These are phyloP conservation scores for Amauroascus verrucosus DNA, from an alignment of 2,329 filamentous ascomycete genomes.

Conservation along the genomic window DNA sequence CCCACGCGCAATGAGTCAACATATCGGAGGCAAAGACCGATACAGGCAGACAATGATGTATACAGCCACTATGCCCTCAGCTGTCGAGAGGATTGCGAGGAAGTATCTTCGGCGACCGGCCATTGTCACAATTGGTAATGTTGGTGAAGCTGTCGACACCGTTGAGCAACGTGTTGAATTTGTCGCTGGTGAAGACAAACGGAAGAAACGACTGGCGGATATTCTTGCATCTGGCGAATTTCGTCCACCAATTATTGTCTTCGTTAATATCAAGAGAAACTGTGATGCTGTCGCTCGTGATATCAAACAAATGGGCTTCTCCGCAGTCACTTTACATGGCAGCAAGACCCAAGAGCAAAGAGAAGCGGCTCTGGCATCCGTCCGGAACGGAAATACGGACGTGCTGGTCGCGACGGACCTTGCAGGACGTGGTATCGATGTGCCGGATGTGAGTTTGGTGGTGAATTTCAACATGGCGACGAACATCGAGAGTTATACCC, in stretches of 20 bases:
- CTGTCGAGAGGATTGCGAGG: conserved; percentile 90
- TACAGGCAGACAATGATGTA: conserved; percentile 99
- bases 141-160: conserved; percentile 91
- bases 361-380: conserved; percentile 78
- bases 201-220: conserved; percentile 90
- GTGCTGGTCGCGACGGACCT: conserved; percentile 93
- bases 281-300: conserved; percentile 91
- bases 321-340: conserved; percentile 80
- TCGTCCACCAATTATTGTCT: conserved; percentile 86
- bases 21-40: conserved; percentile 61
- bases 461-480: conserved; percentile 98
- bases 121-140: conserved; percentile 87
- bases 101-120: conserved; percentile 91
- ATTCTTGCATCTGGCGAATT: conserved; percentile 75
- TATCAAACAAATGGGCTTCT: conserved; percentile 89
- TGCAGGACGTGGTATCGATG: conserved; percentile 94
- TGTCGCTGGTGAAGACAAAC: conserved; percentile 79
- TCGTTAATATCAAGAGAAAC: conserved; percentile 99
- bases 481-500: conserved; percentile 89
- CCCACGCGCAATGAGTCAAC: conserved; percentile 68
- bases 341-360: conserved; percentile 97
- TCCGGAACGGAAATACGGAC: conserved; percentile 69
- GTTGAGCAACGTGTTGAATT: conserved; percentile 97
- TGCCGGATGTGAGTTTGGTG: conserved; percentile 84
- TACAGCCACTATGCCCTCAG: conserved; percentile 91